Percentiles rank a stretch among this genome's conserved stretches.
These are phyloP conservation scores for Thelonectria rubi DNA, from an alignment of 2,329 filamentous ascomycete species.

Conservation along the genomic window DNA sequence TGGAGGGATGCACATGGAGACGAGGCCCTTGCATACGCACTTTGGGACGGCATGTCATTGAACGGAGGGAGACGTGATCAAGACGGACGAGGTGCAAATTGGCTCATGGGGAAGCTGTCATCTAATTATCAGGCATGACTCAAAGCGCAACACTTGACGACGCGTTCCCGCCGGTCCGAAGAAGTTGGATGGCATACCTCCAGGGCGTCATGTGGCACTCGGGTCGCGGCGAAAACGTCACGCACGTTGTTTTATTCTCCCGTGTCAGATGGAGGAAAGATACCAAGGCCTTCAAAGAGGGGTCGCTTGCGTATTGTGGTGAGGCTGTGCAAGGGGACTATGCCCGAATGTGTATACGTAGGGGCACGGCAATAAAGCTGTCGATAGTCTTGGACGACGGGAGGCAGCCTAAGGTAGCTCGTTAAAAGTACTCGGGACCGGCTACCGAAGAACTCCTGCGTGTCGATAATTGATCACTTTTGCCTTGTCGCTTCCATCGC, in stretches of 20 bases:
- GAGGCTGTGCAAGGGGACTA: constrained; percentile 40
- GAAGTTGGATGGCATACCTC: background rate
- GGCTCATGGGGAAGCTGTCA: constrained; percentile 8
- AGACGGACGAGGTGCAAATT: constrained; percentile 14
- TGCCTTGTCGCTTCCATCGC: constrained; percentile 1
- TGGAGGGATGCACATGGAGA: background rate
- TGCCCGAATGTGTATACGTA: background rate
- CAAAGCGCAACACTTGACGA: constrained; percentile 4
- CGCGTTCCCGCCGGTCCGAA: constrained; percentile 11
- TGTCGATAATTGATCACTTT: no score
- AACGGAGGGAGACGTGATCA: background rate
- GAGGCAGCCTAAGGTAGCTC: background rate
- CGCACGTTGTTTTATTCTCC: background rate
- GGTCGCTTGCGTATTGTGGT: constrained; percentile 43
- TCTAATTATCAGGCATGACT: constrained; percentile 9
- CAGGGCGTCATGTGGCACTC: constrained; percentile 10
- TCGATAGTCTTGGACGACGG: background rate
- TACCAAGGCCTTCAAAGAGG: constrained; percentile 26
- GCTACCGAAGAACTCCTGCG: no score
- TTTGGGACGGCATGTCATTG: background rate
- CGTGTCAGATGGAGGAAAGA: constrained; percentile 1
- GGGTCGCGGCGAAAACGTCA: constrained; percentile 10
- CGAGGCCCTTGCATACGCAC: background rate
- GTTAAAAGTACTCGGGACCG: background rate
- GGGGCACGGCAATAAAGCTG: background rate